Evolutionary conservation across 2,329 filamentous ascomycete genomes (phyloP).

Genomic region (Hansfordia pulvinata): DNA sequence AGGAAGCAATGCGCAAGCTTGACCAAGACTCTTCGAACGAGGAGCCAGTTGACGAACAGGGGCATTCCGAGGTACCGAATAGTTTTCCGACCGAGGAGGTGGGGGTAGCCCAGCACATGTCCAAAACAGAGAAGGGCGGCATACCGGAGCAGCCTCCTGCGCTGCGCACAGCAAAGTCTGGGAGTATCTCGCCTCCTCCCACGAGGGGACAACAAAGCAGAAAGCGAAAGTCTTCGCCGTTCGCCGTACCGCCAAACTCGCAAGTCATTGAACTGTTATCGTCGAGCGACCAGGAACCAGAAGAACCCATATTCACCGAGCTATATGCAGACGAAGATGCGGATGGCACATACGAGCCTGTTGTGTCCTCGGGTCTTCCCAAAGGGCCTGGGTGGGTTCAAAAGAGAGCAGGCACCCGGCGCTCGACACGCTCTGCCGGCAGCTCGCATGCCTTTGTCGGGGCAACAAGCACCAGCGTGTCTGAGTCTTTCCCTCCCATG

Average conservation of each 20-base stretch:
- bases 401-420: too few species aligned
- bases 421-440: too few species aligned
- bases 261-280: constrained; percentile 23
- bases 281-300: constrained; percentile 10
- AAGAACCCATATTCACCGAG: constrained; percentile 19
- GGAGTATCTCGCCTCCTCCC: constrained; percentile 13
- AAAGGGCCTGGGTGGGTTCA: constrained; percentile 10
- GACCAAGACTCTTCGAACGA: constrained; percentile 17
- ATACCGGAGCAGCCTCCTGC: constrained; percentile 2
- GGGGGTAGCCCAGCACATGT: too few species aligned
- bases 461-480: too few species aligned
- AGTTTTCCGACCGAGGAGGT: constrained; percentile 5
- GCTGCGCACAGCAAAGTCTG: constrained; percentile 1
- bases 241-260: constrained; percentile 18
- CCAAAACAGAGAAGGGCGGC: constrained; percentile 1
- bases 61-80: constrained; percentile 9
- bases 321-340: constrained; percentile 24
- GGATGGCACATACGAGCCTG: constrained; percentile 19
- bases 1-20: constrained; percentile 28
- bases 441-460: too few species aligned
- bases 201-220: constrained; percentile 2
- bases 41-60: constrained; percentile 13
- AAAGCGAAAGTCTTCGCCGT: constrained; percentile 7
- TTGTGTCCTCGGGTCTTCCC: constrained; percentile 5
- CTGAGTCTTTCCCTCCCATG: too few species aligned